phyloP scores from a whole-genome alignment of 305 asterid species.

The Fraxinus baroniana region DNA sequence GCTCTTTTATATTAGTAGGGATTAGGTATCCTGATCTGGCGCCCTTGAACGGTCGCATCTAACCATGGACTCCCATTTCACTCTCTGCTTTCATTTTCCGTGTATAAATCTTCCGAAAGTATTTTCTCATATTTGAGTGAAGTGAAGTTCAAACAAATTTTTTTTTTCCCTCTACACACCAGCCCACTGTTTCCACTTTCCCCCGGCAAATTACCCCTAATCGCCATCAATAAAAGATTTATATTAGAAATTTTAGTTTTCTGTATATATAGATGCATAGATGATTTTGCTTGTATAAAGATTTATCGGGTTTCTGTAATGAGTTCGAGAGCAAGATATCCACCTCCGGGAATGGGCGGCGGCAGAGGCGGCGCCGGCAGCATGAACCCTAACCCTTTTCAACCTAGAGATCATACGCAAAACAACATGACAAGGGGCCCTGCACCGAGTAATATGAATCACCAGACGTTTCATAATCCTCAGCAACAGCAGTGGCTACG shows the following conservation, averaged over 20 bases:
- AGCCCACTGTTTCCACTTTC: neutral
- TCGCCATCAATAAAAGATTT: neutral
- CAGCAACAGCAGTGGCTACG: constrained; percentile 86
- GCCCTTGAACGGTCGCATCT: too few species aligned
- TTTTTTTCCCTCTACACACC: neutral
- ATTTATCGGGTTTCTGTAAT: constrained; percentile 41
- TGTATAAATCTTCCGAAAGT: constrained; percentile 1
- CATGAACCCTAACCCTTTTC: constrained; percentile 53
- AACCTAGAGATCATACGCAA: constrained; percentile 49
- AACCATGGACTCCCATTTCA: too few species aligned
- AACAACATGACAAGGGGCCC: constrained; percentile 64
- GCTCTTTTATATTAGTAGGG: too few species aligned
- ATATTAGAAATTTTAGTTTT: neutral
- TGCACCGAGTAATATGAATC: constrained; percentile 35
- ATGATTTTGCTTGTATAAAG: constrained; percentile 6
- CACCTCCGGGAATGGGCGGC: constrained; percentile 83
- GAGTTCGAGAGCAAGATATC: constrained; percentile 74
- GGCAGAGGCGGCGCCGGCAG: constrained; percentile 57
- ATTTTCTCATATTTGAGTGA: constrained; percentile 11
- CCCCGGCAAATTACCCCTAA: neutral
- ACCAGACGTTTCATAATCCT: constrained; percentile 47
- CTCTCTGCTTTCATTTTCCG: too few species aligned
- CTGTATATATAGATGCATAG: constrained; percentile 4
- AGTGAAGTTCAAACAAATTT: neutral
- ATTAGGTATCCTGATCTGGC: too few species aligned